Conservation (phyloP, 805 yeast species). For the Wickerhamiella azymoides region DNA sequence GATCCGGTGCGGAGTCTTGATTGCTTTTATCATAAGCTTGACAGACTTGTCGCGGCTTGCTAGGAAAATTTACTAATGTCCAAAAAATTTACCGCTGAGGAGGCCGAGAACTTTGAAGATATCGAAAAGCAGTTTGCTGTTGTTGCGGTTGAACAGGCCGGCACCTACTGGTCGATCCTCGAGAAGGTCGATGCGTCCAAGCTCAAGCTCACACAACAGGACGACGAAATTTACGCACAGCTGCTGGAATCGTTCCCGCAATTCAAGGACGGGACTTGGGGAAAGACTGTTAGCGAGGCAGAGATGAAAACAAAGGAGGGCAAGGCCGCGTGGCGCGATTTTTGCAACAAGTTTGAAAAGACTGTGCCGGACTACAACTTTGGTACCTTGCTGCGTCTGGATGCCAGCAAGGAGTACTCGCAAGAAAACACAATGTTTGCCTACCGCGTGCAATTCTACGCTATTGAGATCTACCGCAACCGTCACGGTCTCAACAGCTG, state of each 20-base stretch:
- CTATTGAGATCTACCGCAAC: slow-evolving; percentile 89
- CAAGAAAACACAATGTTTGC: slow-evolving; percentile 77
- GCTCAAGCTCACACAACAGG: slow-evolving; percentile 36
- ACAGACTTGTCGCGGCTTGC: no score
- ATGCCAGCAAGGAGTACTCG: slow-evolving; percentile 56
- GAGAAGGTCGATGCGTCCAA: slow-evolving; percentile 64
- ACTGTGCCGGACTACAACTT: slow-evolving; percentile 81
- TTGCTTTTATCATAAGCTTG: slow-evolving; percentile 4
- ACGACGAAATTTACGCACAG: slow-evolving; percentile 29
- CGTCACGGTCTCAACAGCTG: slow-evolving; percentile 85
- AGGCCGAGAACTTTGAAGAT: slow-evolving; percentile 88
- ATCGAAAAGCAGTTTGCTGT: slow-evolving; percentile 97
- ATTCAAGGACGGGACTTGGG: slow-evolving; percentile 42
- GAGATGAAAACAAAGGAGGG: slow-evolving; percentile 69
- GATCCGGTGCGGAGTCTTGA: slow-evolving; percentile 10
- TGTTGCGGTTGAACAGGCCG: slow-evolving; percentile 90
- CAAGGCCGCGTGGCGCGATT: slow-evolving; percentile 83
- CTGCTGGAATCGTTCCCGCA: slow-evolving; percentile 73
- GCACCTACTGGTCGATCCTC: slow-evolving; percentile 73
- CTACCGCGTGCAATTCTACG: slow-evolving; percentile 88
- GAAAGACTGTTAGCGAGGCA: slow-evolving; percentile 52
- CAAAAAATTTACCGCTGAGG: slow-evolving; percentile 58
- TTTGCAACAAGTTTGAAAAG: slow-evolving; percentile 68
- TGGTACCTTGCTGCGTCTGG: slow-evolving; percentile 82
- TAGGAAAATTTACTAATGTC: background rate